Evolutionary conservation across 495 filamentous ascomycete genomes (phyloP), one percentile per base, ranked within the genome.

Genomic region (Neurospora sp.): DNA sequence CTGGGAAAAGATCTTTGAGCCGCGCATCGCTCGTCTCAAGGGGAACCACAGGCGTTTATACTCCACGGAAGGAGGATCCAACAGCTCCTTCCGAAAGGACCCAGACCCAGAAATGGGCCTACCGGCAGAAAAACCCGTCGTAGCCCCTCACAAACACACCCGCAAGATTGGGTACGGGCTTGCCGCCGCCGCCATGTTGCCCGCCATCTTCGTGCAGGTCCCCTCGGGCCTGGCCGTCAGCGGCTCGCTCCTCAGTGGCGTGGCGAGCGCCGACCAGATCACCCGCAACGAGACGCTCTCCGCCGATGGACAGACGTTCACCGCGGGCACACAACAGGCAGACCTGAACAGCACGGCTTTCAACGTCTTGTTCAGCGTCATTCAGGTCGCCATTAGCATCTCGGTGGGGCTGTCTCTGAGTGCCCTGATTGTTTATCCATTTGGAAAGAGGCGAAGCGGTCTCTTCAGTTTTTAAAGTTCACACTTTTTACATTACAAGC

Each of bases 181-280:
- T 17, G 94, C 95, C 0, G 94, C 94, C 2, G 93, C 93, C 1
- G 92, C 93, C 8, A 92, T 99, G 83, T 83, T 98, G 1, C 95
- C 95, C 1, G 95, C 93, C 5, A 97, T 99, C 74, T 97, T 97
- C 77, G 95, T 99, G 6, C 92, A 96, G 71, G 96, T 99, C 6
- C 95, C 95, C 3, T 94, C 91, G 17, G 95, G 94, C 5, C 86
- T 99, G 15, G 93, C 96, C 1, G 94, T 93, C 5, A 89, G 89
- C 39, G 95, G 95, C 2, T 93, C 90, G 11, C 82, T 98, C 73
- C 85, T 99, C 17, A 90, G 89, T n/a, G 95, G 96, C 9, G 86
- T 99, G 45, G 89, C 89, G n/a, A 90, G 89, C 17, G 95, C 94
- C 2, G 90, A 97, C 77, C 87, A 93, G 77, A 89, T 98, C 72